phyloP scores from a whole-genome alignment of 805 yeast genomes.

The Osmozyma mogii region DNA sequence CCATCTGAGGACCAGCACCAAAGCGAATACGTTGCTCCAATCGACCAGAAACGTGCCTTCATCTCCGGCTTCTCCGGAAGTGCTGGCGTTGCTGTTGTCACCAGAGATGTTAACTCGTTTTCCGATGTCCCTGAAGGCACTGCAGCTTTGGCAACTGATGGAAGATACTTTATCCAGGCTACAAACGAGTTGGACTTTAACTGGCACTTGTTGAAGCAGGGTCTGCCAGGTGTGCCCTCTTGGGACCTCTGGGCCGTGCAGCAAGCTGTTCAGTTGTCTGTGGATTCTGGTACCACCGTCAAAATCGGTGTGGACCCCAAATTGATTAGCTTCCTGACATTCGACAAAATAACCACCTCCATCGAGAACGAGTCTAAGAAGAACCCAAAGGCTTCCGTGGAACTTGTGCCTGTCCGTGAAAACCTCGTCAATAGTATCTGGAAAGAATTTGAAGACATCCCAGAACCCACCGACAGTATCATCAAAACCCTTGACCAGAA shows the following conservation, averaged over 20 bases:
- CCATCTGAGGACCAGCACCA: conserved; percentile 93
- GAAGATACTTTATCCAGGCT: conserved; percentile 55
- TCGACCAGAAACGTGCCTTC: conserved; percentile 77
- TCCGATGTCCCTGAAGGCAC: conserved; percentile 46
- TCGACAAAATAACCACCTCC: conserved; percentile 22
- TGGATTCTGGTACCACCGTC: conserved; percentile 35
- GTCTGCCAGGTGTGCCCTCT: conserved; percentile 39
- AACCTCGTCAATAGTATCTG: conserved; percentile 76
- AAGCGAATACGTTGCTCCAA: conserved; percentile 76
- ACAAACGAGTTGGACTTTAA: conserved; percentile 50
- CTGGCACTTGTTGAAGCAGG: conserved; percentile 50
- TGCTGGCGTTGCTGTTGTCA: conserved; percentile 86
- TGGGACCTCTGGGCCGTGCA: conserved; percentile 55
- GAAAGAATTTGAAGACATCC: conserved; percentile 57
- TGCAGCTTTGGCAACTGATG: conserved; percentile 52
- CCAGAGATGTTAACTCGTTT: conserved; percentile 48
- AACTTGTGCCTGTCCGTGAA: conserved; percentile 36
- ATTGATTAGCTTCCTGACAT: conserved; percentile 31
- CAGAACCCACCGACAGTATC: conserved; percentile 42
- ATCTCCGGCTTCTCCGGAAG: conserved; percentile 89
- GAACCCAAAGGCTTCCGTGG: conserved; percentile 26
- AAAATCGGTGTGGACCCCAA: conserved; percentile 45
- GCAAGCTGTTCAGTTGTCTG: conserved; percentile 42
- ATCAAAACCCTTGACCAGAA: conserved; percentile 44
- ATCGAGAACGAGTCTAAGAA: conserved; percentile 20